Conservation (phyloP, 2,329 filamentous ascomycete genomes). For the Nemania serpens region DNA sequence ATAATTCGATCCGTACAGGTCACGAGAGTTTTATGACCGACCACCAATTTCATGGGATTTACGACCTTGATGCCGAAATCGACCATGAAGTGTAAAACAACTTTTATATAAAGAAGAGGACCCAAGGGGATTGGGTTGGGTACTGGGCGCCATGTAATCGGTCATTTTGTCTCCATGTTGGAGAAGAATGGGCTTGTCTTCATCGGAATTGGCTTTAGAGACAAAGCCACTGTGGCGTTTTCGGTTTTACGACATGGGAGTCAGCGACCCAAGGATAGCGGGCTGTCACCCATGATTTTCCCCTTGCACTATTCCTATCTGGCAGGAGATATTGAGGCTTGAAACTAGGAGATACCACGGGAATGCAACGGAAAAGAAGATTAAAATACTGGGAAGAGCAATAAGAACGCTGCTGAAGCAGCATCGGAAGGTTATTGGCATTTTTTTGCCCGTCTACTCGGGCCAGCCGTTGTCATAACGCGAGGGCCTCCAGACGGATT, state of each 20-base stretch:
- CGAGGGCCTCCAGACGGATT: slow-evolving; percentile 10
- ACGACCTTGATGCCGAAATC: slow-evolving; percentile 32
- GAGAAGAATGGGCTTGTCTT: slow-evolving; percentile 5
- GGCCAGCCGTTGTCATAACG: slow-evolving; percentile 4
- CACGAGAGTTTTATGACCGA: not conserved
- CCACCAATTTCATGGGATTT: slow-evolving; percentile 31
- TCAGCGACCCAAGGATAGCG: not conserved
- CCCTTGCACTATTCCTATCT: not conserved
- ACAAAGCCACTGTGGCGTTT: slow-evolving; percentile 19
- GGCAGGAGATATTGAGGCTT: not conserved
- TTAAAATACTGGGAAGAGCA: slow-evolving; percentile 10
- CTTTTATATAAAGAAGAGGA: slow-evolving; percentile 25
- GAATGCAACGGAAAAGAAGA: slow-evolving; percentile 2
- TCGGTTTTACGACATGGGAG: slow-evolving; percentile 11
- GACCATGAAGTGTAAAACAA: slow-evolving; percentile 34
- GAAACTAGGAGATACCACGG: not conserved
- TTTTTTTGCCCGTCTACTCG: slow-evolving; percentile 15
- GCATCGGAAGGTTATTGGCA: not conserved
- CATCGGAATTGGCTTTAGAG: slow-evolving; percentile 17
- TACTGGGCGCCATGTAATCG: slow-evolving; percentile 12
- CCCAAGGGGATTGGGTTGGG: slow-evolving; percentile 13
- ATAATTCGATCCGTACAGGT: slow-evolving; percentile 1
- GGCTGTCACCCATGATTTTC: slow-evolving; percentile 1
- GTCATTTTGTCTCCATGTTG: slow-evolving; percentile 8
- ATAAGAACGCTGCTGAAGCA: slow-evolving; percentile 9